A percentile compares a stretch with the other conserved stretches of the same genome.
Evolutionary conservation across 495 filamentous ascomycete species (phyloP).

Genomic region (Xylaria sp.): DNA sequence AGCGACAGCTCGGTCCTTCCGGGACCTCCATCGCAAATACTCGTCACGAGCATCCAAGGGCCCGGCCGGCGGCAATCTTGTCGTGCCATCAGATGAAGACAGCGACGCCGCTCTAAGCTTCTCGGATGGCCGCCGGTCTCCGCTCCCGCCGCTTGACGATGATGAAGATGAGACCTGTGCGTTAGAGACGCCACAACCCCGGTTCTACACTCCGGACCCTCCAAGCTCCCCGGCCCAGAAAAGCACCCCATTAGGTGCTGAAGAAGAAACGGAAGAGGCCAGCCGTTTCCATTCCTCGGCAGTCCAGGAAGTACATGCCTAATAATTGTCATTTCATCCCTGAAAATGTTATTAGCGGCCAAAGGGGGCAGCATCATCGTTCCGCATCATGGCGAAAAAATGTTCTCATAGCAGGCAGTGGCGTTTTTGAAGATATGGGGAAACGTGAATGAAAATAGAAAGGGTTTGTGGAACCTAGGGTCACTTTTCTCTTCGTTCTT

Average conservation of each 20-base stretch:
- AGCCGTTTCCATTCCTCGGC: slow-evolving; percentile 47
- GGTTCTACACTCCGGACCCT: slow-evolving; percentile 55
- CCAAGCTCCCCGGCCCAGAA: slow-evolving; percentile 44
- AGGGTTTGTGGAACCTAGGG: slow-evolving; percentile 6
- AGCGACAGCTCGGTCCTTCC: slow-evolving; percentile 62
- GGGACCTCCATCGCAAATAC: slow-evolving; percentile 59
- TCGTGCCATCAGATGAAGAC: slow-evolving; percentile 59
- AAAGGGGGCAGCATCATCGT: slow-evolving; percentile 18
- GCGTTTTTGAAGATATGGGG: slow-evolving; percentile 20
- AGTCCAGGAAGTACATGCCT: slow-evolving; percentile 49
- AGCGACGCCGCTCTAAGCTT: slow-evolving; percentile 63
- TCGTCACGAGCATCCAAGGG: slow-evolving; percentile 50
- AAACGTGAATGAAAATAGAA: slow-evolving; percentile 25
- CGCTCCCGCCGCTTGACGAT: slow-evolving; percentile 58
- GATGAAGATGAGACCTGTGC: slow-evolving; percentile 35
- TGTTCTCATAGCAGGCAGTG: slow-evolving; percentile 26
- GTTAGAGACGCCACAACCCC: slow-evolving; percentile 37
- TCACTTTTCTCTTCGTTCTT: slow-evolving; percentile 11
- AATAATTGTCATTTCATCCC: slow-evolving; percentile 22
- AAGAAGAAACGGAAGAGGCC: slow-evolving; percentile 29
- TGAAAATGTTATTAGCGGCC: slow-evolving; percentile 7
- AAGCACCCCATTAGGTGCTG: slow-evolving; percentile 28
- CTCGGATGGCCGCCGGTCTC: slow-evolving; percentile 62
- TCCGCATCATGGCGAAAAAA: slow-evolving; percentile 4
- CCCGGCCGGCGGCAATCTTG: slow-evolving; percentile 39